These are phyloP conservation scores for Pseudogymnoascus sp. DNA, from an alignment of 2,329 filamentous ascomycete species.

Conservation along the genomic window DNA sequence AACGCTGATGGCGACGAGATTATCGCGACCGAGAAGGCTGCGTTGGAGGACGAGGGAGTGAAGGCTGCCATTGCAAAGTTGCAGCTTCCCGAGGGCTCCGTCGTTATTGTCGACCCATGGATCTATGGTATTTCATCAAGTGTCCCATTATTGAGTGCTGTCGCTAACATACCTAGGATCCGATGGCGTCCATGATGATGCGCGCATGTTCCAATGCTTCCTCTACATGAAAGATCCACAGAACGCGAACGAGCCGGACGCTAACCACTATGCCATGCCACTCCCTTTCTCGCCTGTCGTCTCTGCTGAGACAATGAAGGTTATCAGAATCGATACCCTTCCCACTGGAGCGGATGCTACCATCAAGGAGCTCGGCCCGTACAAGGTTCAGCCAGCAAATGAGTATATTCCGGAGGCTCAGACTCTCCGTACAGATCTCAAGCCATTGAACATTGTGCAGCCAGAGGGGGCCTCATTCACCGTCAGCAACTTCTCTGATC, in stretches of 20 bases:
- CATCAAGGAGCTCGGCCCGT: conserved; percentile 45
- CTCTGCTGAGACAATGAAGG: conserved; percentile 50
- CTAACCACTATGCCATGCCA: conserved; percentile 61
- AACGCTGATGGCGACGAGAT: conserved; percentile 54
- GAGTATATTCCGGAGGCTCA: conserved; percentile 60
- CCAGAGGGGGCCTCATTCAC: conserved; percentile 56
- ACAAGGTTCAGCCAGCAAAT: conserved; percentile 45
- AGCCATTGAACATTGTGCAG: conserved; percentile 55
- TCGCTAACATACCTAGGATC: conserved; percentile 31
- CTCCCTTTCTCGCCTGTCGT: conserved; percentile 58
- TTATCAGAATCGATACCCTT: conserved; percentile 60
- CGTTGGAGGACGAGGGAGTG: conserved; percentile 46
- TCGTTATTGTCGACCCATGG: conserved; percentile 55
- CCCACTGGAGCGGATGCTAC: conserved; percentile 58
- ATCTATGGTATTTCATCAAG: conserved; percentile 42
- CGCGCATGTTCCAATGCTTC: conserved; percentile 53
- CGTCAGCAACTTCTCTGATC: conserved; percentile 39
- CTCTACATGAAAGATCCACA: conserved; percentile 56
- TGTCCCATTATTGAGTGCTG: background rate
- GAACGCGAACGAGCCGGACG: conserved; percentile 51
- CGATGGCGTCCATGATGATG: conserved; percentile 39
- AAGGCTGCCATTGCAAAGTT: conserved; percentile 53
- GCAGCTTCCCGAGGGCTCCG: conserved; percentile 49
- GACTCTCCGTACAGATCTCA: conserved; percentile 49
- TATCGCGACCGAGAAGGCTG: conserved; percentile 45